Conservation (phyloP, 2,329 filamentous ascomycete genomes). For the Drechslerella stenobrocha region DNA sequence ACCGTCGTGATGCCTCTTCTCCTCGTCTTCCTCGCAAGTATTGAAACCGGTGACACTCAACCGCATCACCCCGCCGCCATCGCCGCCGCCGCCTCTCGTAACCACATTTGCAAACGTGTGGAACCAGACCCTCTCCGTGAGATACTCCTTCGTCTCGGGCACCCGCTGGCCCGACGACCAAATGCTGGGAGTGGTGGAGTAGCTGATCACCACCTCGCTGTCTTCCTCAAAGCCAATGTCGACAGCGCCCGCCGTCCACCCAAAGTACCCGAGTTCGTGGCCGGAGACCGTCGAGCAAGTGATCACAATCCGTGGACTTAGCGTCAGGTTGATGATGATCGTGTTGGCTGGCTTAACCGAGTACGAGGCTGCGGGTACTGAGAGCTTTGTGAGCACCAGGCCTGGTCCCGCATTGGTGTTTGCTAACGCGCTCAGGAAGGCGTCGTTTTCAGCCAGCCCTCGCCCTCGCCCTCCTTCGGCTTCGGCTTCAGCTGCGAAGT, state of each 20-base stretch:
- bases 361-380: conserved; percentile 31
- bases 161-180: conserved; percentile 44
- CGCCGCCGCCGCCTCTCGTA: conserved; percentile 25
- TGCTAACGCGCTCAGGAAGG: conserved; percentile 3
- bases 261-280: conserved; percentile 44
- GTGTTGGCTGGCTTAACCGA: conserved; percentile 26
- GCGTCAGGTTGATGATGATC: conserved; percentile 42
- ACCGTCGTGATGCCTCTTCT: conserved; percentile 2
- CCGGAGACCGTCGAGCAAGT: conserved; percentile 42
- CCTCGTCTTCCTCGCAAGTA: conserved; percentile 5
- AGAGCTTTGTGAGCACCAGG: conserved; percentile 44
- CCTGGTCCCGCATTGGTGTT: conserved; percentile 26
- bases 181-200: conserved; percentile 40
- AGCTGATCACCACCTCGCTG: conserved; percentile 42
- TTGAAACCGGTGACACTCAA: conserved; percentile 34
- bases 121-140: conserved; percentile 40
- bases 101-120: conserved; percentile 46
- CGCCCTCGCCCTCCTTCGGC: too few species aligned
- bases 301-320: conserved; percentile 31
- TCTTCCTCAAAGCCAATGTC: conserved; percentile 40
- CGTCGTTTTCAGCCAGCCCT: too few species aligned
- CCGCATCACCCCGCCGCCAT: conserved; percentile 36
- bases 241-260: conserved; percentile 41
- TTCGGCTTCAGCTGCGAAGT: not conserved
- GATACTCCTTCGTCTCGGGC: conserved; percentile 42